Conservation (phyloP, 1,284 basidiomycete genomes). For the Albatrellus sp. region DNA sequence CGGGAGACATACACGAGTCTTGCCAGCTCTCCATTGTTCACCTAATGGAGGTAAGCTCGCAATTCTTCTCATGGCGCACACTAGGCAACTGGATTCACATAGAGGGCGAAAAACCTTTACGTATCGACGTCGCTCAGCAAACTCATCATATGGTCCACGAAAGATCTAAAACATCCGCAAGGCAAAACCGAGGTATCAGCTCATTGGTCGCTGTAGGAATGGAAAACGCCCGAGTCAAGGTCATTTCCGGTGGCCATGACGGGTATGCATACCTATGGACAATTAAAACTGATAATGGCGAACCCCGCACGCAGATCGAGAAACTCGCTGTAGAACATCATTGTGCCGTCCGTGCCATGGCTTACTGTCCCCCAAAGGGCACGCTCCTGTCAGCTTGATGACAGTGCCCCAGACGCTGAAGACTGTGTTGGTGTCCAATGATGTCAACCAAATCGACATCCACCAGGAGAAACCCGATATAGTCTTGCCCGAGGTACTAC, state of each 20-base stretch:
- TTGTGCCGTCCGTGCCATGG: conserved; percentile 21
- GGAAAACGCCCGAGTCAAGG: conserved; percentile 20
- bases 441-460: conserved; percentile 32
- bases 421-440: conserved; percentile 24
- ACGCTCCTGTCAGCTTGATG: conserved; percentile 24
- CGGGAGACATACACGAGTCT: conserved; percentile 1
- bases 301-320: conserved; percentile 12
- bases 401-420: conserved; percentile 16
- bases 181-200: conserved; percentile 23
- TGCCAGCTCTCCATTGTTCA: conserved; percentile 4
- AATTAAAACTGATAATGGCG: conserved; percentile 14
- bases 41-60: conserved; percentile 14
- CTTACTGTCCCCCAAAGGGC: conserved; percentile 20
- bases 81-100: not conserved
- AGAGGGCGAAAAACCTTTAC: conserved; percentile 3
- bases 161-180: conserved; percentile 11
- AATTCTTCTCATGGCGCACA: not conserved
- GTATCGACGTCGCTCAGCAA: conserved; percentile 17
- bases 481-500: conserved; percentile 33
- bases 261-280: conserved; percentile 28
- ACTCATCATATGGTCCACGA: conserved; percentile 16
- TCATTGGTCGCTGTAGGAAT: conserved; percentile 22
- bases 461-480: conserved; percentile 28
- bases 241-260: conserved; percentile 33
- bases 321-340: conserved; percentile 10